Evolutionary conservation across 305 asterid genomes (phyloP), one percentile per base, ranked within the genome.

Genomic region (Rubia occidens): DNA sequence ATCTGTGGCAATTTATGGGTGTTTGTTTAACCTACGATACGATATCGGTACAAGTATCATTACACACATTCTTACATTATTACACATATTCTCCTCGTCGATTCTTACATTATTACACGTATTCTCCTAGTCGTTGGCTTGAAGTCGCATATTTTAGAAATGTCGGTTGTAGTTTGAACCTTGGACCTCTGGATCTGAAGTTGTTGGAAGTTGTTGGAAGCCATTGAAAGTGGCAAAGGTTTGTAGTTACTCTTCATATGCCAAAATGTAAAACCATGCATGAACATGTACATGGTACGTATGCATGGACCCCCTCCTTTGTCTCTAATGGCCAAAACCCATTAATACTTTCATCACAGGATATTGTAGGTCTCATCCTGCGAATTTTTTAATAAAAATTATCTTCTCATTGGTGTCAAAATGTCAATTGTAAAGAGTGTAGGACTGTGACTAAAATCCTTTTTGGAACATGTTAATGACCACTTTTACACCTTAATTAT

Each of bases 231-330:
- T 75, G 72, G 77, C 51, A 32, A 35, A 42, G 60, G 67, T 65
- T 72, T 54, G 14, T 60, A 14, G 20, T 61, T 21, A 9, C n/a
- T 43, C 42, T 66, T 67, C n/a, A 13, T 51, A 0, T 74, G 26
- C 66, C 68, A 74, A 66, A 61, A 53, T 72, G 13, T 44, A 53
- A 68, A 55, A 64, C 75, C 79, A 47, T 78, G 79, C 79, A 78
- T 75, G 82, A 78, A 71, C 69, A 40, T 72, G 8, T 3, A 26
- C 29, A 3, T 29, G 24, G 17, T 69, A 74, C 74, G 70, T 68
- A 68, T 55, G 17, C n/a, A 49, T 62, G 78, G 78, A 20, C 70
- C 74, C 78, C 5, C 14, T 26, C 4, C 60, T 35, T 32, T 45
- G 37, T 59, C 56, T 44, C 56, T 42, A 47, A 60, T 7, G 26